Conservation (phyloP, 768 basidiomycete species). For the Rhodotorula kratochvilovae region DNA sequence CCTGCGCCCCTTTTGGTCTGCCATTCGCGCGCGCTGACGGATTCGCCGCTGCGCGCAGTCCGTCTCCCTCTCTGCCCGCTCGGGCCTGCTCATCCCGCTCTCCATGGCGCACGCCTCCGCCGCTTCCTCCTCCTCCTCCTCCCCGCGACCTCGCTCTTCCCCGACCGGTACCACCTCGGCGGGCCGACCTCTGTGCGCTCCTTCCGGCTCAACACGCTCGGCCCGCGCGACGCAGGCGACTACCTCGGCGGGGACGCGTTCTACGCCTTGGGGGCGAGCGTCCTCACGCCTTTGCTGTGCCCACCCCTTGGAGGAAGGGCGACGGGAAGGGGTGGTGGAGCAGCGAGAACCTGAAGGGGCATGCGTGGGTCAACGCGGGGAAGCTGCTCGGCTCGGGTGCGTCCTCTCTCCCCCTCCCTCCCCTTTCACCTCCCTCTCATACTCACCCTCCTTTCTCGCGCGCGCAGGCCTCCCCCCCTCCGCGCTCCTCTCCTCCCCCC, state of each 20-base stretch:
- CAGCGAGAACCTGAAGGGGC: slow-evolving; percentile 57
- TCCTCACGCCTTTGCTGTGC: slow-evolving; percentile 64
- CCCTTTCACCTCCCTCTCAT: too few relatives aligned
- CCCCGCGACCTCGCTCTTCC: slow-evolving; percentile 53
- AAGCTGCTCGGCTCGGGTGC: slow-evolving; percentile 63
- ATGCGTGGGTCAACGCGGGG: slow-evolving; percentile 76
- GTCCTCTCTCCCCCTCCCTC: too few relatives aligned
- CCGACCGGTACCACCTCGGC: slow-evolving; percentile 87
- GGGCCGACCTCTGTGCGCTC: slow-evolving; percentile 79
- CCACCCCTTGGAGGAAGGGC: background rate
- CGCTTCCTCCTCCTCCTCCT: slow-evolving; percentile 54
- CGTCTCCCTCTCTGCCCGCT: slow-evolving; percentile 63
- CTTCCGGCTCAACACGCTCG: slow-evolving; percentile 71
- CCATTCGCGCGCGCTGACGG: background rate
- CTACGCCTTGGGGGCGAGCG: slow-evolving; percentile 70
- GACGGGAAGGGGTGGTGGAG: slow-evolving; percentile 46
- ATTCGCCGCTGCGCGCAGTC: background rate
- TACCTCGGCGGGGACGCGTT: slow-evolving; percentile 76
- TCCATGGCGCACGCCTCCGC: slow-evolving; percentile 22
- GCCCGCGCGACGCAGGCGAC: slow-evolving; percentile 66
- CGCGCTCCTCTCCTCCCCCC: slow-evolving; percentile 50
- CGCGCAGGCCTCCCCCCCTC: slow-evolving; percentile 47
- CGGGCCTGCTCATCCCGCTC: slow-evolving; percentile 65
- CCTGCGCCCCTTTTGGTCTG: slow-evolving; percentile 37
- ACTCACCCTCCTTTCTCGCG: background rate